Base-by-base conservation (phyloP, 768 basidiomycete genomes). In the Agaricus subrufescens region DNA sequence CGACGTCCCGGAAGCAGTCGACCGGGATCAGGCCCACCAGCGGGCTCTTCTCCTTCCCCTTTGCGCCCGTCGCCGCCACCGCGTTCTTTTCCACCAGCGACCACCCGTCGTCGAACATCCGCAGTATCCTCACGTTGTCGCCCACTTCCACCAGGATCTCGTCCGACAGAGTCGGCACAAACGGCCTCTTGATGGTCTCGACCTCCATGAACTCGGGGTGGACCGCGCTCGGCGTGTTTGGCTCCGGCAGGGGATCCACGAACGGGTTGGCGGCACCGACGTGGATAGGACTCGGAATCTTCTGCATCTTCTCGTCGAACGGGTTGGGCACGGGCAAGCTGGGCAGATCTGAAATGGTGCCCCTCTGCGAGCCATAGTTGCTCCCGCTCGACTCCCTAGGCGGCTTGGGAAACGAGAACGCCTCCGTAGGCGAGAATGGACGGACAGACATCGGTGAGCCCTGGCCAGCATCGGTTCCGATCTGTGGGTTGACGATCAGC, bases 51-150 rank as follows among this genome's bases (percentile, higher is more conserved):
- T 68, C 61, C 54, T 72, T 63, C 47, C 65, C 67, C 39, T 67
- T 67, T 4, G 51, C 61, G 58, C 3, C 63, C 65, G 27, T 40
- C 23, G 1, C 25, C 23, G 1, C 47, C 39, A 57, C 58, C 4
- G 53, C 45, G 9, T 77, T 51, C 57, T 74, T 80, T 70, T 86
- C 79, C 38, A 86, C 80, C 58, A 80, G 67, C 5, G 80, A 81
- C 88, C 88, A 90, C 0, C 87, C 88, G 61, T 89, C 88, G 56
- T 86, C 82, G 63, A 83, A 90, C 25, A 79, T 62, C 48, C 72
- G 69, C 10, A 85, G 4, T 30, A 89, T 67, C 62, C 69, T 78
- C 10, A 89, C 80, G 4, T 62, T 61, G 48, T 89, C 86, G 0
- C 78, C 80, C 0, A 71, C 69, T 0, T 25, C 39, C 1, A 88